These are phyloP conservation scores for Trametes meyenii DNA, from an alignment of 768 basidiomycete genomes.

Conservation along the genomic window DNA sequence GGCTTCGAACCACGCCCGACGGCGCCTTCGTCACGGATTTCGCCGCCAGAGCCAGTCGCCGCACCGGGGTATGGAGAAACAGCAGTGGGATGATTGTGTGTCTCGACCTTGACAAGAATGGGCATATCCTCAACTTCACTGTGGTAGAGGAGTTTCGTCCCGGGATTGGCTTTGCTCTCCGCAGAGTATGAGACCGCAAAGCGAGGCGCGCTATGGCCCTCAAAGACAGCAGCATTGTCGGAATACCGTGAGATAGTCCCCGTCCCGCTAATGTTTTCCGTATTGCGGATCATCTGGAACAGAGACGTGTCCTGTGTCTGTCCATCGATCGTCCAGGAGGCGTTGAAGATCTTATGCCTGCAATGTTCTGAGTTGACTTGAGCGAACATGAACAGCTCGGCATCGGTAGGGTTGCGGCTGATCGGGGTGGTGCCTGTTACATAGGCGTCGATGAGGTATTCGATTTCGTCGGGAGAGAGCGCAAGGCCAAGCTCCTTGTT, in stretches of 20 bases:
- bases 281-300: slow-evolving; percentile 98
- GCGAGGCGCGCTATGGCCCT: slow-evolving; percentile 72
- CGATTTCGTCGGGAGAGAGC: slow-evolving; percentile 85
- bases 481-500: slow-evolving; percentile 91
- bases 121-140: slow-evolving; percentile 71
- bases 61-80: slow-evolving; percentile 99
- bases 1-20: slow-evolving; percentile 95
- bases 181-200: slow-evolving; percentile 57
- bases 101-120: slow-evolving; percentile 96
- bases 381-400: slow-evolving; percentile 99
- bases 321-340: slow-evolving; percentile 90
- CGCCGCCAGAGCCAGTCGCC: slow-evolving; percentile 96
- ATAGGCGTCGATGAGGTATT: slow-evolving; percentile 90
- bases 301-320: slow-evolving; percentile 66
- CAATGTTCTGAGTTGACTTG: slow-evolving; percentile 99
- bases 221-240: slow-evolving; percentile 95
- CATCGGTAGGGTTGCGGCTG: slow-evolving; percentile 89
- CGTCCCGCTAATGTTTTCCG: slow-evolving; percentile 71
- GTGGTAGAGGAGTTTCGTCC: slow-evolving; percentile 48
- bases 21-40: slow-evolving; percentile 97
- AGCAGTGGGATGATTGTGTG: slow-evolving; percentile 98
- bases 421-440: slow-evolving; percentile 67
- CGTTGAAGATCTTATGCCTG: slow-evolving; percentile 99
- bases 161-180: slow-evolving; percentile 26
- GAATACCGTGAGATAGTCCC: slow-evolving; percentile 97